Percentiles rank a stretch among this genome's conserved stretches.
Evolutionary conservation across 1,284 basidiomycete species (phyloP).

Genomic region (Boletus sp.): DNA sequence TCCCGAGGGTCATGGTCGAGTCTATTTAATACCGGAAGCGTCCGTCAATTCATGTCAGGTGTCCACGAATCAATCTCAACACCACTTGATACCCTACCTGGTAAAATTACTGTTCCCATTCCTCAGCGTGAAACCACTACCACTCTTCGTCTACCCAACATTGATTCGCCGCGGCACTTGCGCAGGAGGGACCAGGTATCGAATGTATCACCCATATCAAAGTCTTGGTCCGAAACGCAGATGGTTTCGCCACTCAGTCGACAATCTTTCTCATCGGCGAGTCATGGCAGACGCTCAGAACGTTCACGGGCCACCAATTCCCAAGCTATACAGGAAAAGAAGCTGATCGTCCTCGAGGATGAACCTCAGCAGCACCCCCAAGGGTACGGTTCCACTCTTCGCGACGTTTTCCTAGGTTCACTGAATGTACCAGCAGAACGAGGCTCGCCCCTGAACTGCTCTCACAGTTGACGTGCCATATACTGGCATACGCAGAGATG

Average conservation of each 20-base stretch:
- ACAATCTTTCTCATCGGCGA: slow-evolving; percentile 41
- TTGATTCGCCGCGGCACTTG: slow-evolving; percentile 27
- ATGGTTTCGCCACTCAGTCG: slow-evolving; percentile 25
- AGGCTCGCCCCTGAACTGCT: slow-evolving; percentile 25
- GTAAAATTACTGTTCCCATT: slow-evolving; percentile 31
- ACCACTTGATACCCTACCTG: slow-evolving; percentile 32
- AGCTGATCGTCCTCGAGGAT: slow-evolving; percentile 34
- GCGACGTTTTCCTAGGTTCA: background rate
- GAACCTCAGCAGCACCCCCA: slow-evolving; percentile 16
- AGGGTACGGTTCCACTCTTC: slow-evolving; percentile 5
- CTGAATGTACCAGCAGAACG: slow-evolving; percentile 7
- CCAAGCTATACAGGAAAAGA: slow-evolving; percentile 35
- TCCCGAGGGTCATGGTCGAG: slow-evolving; percentile 77
- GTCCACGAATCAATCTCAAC: slow-evolving; percentile 49
- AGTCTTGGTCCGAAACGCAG: slow-evolving; percentile 55
- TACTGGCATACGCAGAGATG: slow-evolving; percentile 73
- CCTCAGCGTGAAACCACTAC: slow-evolving; percentile 23
- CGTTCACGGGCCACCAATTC: slow-evolving; percentile 38
- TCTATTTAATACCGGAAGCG: slow-evolving; percentile 59
- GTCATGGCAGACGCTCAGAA: slow-evolving; percentile 37
- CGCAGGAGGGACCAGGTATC: slow-evolving; percentile 26
- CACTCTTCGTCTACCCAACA: slow-evolving; percentile 22
- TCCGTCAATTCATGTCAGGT: slow-evolving; percentile 64
- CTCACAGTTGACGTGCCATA: slow-evolving; percentile 54
- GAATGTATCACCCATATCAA: slow-evolving; percentile 41